Base-by-base conservation (phyloP, 2,329 filamentous ascomycete genomes). In the Aspergillus sp. region DNA sequence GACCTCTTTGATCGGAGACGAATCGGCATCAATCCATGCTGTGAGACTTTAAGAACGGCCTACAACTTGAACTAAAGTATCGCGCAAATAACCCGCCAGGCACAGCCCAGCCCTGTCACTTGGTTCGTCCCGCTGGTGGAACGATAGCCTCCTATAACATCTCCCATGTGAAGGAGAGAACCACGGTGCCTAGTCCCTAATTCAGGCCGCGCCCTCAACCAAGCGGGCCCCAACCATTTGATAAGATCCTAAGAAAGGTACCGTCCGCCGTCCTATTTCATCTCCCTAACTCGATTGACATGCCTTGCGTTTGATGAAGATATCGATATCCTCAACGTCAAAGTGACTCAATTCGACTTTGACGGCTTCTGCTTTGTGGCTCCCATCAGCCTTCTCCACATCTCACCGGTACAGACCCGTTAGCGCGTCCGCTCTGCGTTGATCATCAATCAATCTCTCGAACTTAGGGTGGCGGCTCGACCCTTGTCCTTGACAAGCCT, bases 301-400 rank as follows among this genome's bases (percentile, higher is more conserved):
- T 34, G 45, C 55, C 47, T 52, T 7, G 47, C 43, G 52, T 28
- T 47, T 57, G 30, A 41, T 48, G 28, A 38, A n/a, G 13, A 22
- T 46, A 8, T 49, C 31, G 19, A 52, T 59, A 54, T 22, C 17
- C n/a, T 51, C 43, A 23, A 28, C 38, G 15, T 49, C 54, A 47
- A 61, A 28, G 54, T 46, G 49, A 54, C 51, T 49, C 51, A 45
- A 59, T 43, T 48, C 30, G 41, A 48, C 30, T 34, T 47, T 43
- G 25, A 25, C n/a, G n/a, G 15, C 34, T 51, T 45, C 22, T 49
- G 19, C 25, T 59, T 47, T 52, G n/a, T 46, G 51, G 48, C n/a
- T 54, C 38, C 31, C 23, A 54, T 54, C 53, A 62, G 31, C 52
- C 31, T 58, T 61, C 64, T 61, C 66, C 64, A 66, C 66, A 62